Evolutionary conservation across 176 grass and related monocot genomes (phyloP).

Genomic region (Bonia amplexicaulis): DNA sequence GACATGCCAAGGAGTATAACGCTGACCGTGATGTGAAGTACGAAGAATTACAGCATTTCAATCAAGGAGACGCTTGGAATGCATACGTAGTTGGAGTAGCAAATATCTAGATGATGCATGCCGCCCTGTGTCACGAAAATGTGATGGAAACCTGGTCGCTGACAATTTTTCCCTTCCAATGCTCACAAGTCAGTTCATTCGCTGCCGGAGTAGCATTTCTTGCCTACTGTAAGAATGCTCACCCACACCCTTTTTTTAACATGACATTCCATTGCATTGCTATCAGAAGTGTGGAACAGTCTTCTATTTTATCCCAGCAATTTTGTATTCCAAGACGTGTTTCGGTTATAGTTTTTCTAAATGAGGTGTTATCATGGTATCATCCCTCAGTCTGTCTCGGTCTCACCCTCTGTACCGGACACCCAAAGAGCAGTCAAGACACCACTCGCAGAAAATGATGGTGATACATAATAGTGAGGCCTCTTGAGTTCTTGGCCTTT

Average conservation of each 20-base stretch:
- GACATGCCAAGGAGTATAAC: constrained; percentile 61
- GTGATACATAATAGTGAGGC: neutral
- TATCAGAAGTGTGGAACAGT: neutral
- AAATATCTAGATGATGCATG: constrained; percentile 37
- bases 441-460: neutral
- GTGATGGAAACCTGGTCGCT: neutral
- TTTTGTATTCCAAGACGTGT: neutral
- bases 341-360: neutral
- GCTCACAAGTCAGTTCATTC: neutral
- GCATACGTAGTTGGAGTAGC: constrained; percentile 71
- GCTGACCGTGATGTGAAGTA: constrained; percentile 70
- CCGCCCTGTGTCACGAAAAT: neutral
- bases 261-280: neutral
- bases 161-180: neutral
- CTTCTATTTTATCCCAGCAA: neutral
- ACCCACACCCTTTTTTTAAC: neutral
- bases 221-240: neutral
- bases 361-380: neutral
- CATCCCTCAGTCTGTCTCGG: too few relatives aligned
- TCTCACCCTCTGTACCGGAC: neutral
- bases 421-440: neutral
- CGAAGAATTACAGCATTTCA: constrained; percentile 59
- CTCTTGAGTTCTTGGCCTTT: neutral
- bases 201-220: neutral
- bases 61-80: constrained; percentile 90